Conservation (phyloP, 2,329 filamentous ascomycete genomes). For the Aspergillus vadensis region DNA sequence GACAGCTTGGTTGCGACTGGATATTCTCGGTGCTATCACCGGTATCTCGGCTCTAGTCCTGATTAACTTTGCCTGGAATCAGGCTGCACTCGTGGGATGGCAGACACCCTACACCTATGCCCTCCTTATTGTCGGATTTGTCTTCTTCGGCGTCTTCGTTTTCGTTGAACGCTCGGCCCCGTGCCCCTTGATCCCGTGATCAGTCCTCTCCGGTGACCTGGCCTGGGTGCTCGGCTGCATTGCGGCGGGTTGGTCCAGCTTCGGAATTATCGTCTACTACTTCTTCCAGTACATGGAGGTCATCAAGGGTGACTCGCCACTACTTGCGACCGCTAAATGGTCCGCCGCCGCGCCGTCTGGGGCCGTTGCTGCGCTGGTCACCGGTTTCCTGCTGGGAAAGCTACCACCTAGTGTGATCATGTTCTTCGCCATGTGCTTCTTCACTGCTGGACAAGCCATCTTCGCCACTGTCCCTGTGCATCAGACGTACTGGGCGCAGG, state of each 20-base stretch:
- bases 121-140: constrained; percentile 58
- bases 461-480: constrained; percentile 51
- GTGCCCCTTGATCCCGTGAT: constrained; percentile 60
- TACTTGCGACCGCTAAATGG: constrained; percentile 33
- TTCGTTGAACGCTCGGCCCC: constrained; percentile 51
- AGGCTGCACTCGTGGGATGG: constrained; percentile 64
- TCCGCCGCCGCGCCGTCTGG: constrained; percentile 31
- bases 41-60: constrained; percentile 61
- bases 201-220: constrained; percentile 49
- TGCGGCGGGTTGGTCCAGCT: constrained; percentile 56
- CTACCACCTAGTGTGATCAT: constrained; percentile 32
- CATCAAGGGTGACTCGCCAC: constrained; percentile 29
- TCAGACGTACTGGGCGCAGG: constrained; percentile 67
- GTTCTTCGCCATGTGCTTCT: constrained; percentile 39
- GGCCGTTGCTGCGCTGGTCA: constrained; percentile 35
- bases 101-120: constrained; percentile 55
- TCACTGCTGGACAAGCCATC: constrained; percentile 45
- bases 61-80: constrained; percentile 70
- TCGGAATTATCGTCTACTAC: constrained; percentile 58
- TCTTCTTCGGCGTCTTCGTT: constrained; percentile 58
- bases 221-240: constrained; percentile 59
- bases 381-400: constrained; percentile 36
- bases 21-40: constrained; percentile 44
- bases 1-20: constrained; percentile 31
- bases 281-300: constrained; percentile 54